These are phyloP conservation scores for Cryptococcus jaspeensis DNA, from an alignment of 1,284 basidiomycete species.

Conservation along the genomic window DNA sequence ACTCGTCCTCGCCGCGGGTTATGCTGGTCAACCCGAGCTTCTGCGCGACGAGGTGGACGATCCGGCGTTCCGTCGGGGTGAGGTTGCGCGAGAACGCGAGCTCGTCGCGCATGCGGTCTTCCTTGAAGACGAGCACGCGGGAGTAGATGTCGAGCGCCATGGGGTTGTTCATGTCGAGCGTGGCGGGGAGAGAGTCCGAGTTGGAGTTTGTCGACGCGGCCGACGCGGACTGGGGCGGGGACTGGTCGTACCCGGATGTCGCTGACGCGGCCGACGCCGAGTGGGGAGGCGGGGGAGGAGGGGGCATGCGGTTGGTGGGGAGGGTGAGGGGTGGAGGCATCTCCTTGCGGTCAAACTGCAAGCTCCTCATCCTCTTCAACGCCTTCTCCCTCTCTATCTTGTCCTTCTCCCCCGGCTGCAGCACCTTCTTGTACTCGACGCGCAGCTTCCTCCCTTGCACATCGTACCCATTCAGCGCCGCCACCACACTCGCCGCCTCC, in stretches of 20 bases:
- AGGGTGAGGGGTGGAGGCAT: conserved; percentile 24
- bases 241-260: conserved; percentile 10
- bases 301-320: conserved; percentile 14
- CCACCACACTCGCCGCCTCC: conserved; percentile 94
- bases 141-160: conserved; percentile 96
- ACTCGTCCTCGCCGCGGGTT: conserved; percentile 88
- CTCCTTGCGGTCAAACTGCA: conserved; percentile 68
- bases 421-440: conserved; percentile 98
- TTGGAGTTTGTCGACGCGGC: conserved; percentile 32
- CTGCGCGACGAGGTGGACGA: conserved; percentile 94
- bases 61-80: conserved; percentile 78
- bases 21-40: conserved; percentile 94
- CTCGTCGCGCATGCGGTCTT: conserved; percentile 96
- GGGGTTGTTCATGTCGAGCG: conserved; percentile 93
- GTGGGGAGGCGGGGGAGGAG: conserved; percentile 53
- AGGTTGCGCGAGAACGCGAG: conserved; percentile 88
- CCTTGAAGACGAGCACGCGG: conserved; percentile 93
- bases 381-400: conserved; percentile 99
- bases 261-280: conserved; percentile 52
- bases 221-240: conserved; percentile 57
- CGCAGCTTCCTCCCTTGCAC: conserved; percentile 97
- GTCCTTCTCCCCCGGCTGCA: conserved; percentile 98
- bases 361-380: conserved; percentile 93
- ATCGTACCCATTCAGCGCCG: conserved; percentile 75
- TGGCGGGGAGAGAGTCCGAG: conserved; percentile 52